A percentile compares a stretch with the other conserved stretches of the same genome.
Evolutionary conservation across 129 eudicot genomes (phyloP).

Genomic region (Silybum marianum): DNA sequence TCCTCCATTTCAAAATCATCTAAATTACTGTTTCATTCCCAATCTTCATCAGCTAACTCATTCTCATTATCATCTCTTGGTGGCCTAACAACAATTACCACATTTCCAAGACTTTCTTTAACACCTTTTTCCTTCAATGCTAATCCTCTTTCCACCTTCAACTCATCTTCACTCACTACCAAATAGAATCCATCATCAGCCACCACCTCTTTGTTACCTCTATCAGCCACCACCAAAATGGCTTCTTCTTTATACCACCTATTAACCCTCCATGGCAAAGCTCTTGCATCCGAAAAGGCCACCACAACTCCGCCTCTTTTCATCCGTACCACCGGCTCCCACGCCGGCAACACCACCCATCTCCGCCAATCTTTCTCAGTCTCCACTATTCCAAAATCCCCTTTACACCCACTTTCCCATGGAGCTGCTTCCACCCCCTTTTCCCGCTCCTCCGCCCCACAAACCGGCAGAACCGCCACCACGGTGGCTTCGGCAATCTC

Average conservation of each 20-base stretch:
- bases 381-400: slow-evolving; percentile 73
- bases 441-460: slow-evolving; percentile 54
- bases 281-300: slow-evolving; percentile 63
- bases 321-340: slow-evolving; percentile 65
- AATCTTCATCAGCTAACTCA: slow-evolving; percentile 57
- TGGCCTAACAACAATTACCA: slow-evolving; percentile 82
- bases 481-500: slow-evolving; percentile 69
- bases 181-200: slow-evolving; percentile 67
- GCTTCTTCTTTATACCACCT: slow-evolving; percentile 68
- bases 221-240: slow-evolving; percentile 74
- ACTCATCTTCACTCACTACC: slow-evolving; percentile 38
- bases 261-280: slow-evolving; percentile 75
- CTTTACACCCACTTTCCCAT: slow-evolving; percentile 56
- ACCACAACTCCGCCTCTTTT: slow-evolving; percentile 77
- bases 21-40: slow-evolving; percentile 53
- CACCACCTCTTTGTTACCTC: slow-evolving; percentile 55
- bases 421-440: slow-evolving; percentile 68
- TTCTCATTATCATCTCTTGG: slow-evolving; percentile 58
- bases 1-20: background rate
- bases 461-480: slow-evolving; percentile 74
- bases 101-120: slow-evolving; percentile 60
- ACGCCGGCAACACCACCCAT: slow-evolving; percentile 90
- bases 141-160: slow-evolving; percentile 72
- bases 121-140: slow-evolving; percentile 58
- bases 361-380: slow-evolving; percentile 71